Conservation (phyloP, 371 early-diverging fungal species). For the Syncephalis plumigaleata region DNA sequence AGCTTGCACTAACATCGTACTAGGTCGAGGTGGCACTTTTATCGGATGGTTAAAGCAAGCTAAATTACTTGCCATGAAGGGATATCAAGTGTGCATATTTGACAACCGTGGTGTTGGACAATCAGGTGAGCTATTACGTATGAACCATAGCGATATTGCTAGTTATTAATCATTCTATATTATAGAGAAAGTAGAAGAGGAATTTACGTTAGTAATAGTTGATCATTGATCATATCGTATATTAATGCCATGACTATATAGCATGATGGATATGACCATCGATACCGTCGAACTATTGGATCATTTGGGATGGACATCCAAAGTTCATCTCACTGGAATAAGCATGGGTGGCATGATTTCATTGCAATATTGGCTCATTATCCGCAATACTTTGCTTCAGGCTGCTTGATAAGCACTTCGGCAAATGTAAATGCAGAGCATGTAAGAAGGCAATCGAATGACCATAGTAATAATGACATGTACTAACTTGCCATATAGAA, state of each 20-base stretch:
- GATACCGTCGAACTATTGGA: conserved; percentile 43
- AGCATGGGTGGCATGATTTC: conserved; percentile 75
- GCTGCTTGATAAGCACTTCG: neutral
- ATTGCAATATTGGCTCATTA: conserved; percentile 12
- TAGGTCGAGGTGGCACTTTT: no score
- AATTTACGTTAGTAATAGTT: neutral
- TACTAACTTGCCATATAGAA: neutral
- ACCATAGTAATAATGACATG: neutral
- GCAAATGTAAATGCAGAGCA: neutral
- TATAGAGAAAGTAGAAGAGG: no score
- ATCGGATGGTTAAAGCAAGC: conserved; percentile 14
- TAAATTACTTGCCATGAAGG: conserved; percentile 27
- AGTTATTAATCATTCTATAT: no score
- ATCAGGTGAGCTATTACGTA: neutral
- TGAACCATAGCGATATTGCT: no score
- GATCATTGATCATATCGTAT: conserved; percentile 13
- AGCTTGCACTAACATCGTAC: no score
- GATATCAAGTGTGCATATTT: conserved; percentile 52
- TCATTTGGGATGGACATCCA: conserved; percentile 36
- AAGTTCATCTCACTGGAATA: conserved; percentile 47
- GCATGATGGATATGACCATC: conserved; percentile 44
- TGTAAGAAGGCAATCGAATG: neutral
- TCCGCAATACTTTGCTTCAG: neutral
- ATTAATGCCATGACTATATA: conserved; percentile 3
- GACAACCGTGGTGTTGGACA: conserved; percentile 67